phyloP scores from a whole-genome alignment of 805 yeast genomes.

The Ogataea nitratoaversa region DNA sequence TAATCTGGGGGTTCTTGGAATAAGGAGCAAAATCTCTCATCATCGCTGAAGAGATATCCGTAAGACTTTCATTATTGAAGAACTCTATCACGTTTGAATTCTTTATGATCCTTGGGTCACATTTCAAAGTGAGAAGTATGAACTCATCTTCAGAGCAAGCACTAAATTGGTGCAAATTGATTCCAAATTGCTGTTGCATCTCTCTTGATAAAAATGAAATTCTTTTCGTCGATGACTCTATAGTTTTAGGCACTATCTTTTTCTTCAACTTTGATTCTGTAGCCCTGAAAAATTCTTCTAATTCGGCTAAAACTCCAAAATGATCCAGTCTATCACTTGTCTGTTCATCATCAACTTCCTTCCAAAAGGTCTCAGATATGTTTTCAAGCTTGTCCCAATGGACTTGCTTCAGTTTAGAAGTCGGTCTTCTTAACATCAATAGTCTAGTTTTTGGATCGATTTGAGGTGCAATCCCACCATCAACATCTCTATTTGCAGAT shows the following conservation, averaged over 20 bases:
- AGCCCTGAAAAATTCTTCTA: conserved; percentile 55
- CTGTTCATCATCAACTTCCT: conserved; percentile 36
- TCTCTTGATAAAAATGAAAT: conserved; percentile 63
- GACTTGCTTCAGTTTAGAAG: conserved; percentile 60
- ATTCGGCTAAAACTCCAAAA: conserved; percentile 61
- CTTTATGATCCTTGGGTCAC: conserved; percentile 52
- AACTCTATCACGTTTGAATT: conserved; percentile 64
- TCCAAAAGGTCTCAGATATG: conserved; percentile 64
- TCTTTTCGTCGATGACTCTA: conserved; percentile 43
- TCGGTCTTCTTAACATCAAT: conserved; percentile 15
- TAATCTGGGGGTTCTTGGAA: conserved; percentile 42
- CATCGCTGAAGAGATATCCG: conserved; percentile 52
- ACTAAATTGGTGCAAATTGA: conserved; percentile 65
- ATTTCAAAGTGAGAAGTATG: conserved; percentile 48
- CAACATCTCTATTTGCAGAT: not conserved
- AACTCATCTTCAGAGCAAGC: conserved; percentile 50
- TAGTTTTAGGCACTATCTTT: conserved; percentile 26
- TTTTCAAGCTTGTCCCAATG: conserved; percentile 77
- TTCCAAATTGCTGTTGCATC: conserved; percentile 74
- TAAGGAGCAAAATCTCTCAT: conserved; percentile 61
- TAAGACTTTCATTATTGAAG: conserved; percentile 61
- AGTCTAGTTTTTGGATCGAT: conserved; percentile 2
- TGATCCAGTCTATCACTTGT: conserved; percentile 48
- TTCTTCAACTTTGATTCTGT: conserved; percentile 21
- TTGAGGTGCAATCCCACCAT: not conserved